Evolutionary conservation across 805 yeast species (phyloP), one percentile per base, ranked within the genome.

Genomic region (Wickerhamiella vanderwaltii): DNA sequence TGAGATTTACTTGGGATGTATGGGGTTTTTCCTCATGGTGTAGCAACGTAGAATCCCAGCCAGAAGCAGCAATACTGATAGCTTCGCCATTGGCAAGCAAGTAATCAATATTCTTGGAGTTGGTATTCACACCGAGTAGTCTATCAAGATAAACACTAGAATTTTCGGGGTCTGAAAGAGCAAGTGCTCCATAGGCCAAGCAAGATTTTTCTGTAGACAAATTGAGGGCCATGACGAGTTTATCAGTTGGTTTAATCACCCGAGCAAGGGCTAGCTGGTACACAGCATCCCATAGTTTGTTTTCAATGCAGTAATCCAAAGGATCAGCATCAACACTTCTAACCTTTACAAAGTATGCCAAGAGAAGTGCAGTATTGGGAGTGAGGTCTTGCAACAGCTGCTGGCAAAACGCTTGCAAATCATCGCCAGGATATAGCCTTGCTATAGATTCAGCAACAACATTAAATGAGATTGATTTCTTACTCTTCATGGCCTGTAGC

Each of bases 21-120:
- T 12, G 18, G 6, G 24, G 25, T 52, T 81, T 93, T 35, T 75
- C 52, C 11, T 68, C 62, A 34, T 71, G 67, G 20, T 56, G 54
- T 48, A 85, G 58, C 11, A 69, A 65, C 22, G 63, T 66, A 1
- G 94, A 77, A 2, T 67, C 57, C 91, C 94, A 80, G 0, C 95
- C 94, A 15, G 75, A 69, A 0, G 83, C 77, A 4, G 80, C 52
- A 11, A 83, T 65, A 19, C 82, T 67, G 15, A 87, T 60, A 0
- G 94, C 86, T 55, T 88, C 97, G 41, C 97, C 96, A 35, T 78
- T 69, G 0, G 85, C 68, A 49, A 88, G 84, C 16, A 79, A 60
- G 39, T 66, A 72, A 46, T 88, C 96, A n/a, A 75, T 65, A 46
- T 81, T 84, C 47, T 80, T 84, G 0, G 85, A 71, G 25, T 46